phyloP scores from a whole-genome alignment of 148 eudicot genomes.

The Fagopyrum esculentum region DNA sequence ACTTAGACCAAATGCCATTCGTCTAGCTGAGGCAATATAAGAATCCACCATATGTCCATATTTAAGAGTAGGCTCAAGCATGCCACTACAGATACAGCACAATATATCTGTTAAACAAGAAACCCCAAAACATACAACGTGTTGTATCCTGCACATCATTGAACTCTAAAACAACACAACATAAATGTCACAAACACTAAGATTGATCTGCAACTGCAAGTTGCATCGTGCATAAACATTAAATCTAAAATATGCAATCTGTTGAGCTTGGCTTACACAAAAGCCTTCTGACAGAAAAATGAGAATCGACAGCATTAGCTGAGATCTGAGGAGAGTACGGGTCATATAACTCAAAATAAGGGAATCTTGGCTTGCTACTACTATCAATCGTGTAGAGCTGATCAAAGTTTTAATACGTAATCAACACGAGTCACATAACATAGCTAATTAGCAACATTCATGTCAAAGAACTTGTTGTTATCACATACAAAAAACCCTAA shows the following conservation, averaged over 20 bases:
- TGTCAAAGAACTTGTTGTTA: not conserved
- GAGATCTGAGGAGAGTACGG: not conserved
- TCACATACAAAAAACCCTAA: not conserved
- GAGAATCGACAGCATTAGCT: not conserved
- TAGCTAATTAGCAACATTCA: not conserved
- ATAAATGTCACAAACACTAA: not conserved
- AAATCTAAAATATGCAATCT: not conserved
- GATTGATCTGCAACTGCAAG: not conserved
- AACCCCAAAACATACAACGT: not conserved
- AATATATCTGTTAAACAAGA: not conserved
- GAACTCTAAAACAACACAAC: too few species aligned
- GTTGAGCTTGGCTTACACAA: not conserved
- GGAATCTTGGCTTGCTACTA: not conserved
- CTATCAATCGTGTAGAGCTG: not conserved
- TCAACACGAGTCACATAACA: not conserved
- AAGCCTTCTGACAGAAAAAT: not conserved
- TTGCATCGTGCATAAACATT: not conserved
- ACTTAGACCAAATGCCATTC: too few species aligned
- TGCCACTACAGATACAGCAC: constrained; percentile 55
- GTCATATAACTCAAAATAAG: not conserved
- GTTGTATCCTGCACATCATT: too few species aligned
- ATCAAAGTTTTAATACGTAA: not conserved
- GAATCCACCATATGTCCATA: constrained; percentile 71
- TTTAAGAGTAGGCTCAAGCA: constrained; percentile 48
- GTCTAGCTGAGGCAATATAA: too few species aligned